phyloP scores from a whole-genome alignment of 2,329 filamentous ascomycete genomes.

The Aspergillus ibericus region DNA sequence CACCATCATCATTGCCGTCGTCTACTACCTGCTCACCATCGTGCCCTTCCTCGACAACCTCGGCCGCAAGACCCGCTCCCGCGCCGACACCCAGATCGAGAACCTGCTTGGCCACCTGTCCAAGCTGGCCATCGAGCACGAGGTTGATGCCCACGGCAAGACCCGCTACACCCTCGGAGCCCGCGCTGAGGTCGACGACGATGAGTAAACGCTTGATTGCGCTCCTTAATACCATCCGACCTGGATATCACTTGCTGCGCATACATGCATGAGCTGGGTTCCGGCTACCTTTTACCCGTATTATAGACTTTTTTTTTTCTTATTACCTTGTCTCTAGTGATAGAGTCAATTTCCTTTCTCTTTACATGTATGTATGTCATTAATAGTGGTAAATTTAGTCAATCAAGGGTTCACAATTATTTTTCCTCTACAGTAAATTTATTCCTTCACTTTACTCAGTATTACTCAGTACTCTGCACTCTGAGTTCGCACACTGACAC shows the following conservation, averaged over 20 bases:
- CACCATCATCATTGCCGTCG: conserved; percentile 53
- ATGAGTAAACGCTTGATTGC: conserved; percentile 40
- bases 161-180: conserved; percentile 46
- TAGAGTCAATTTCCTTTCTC: conserved; percentile 39
- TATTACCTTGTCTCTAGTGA: conserved; percentile 31
- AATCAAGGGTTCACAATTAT: conserved; percentile 33
- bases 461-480: too few species aligned
- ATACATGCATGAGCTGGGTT: conserved; percentile 32
- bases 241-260: conserved; percentile 38
- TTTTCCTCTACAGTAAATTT: not conserved
- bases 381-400: conserved; percentile 42
- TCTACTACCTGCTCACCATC: conserved; percentile 52
- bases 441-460: not conserved
- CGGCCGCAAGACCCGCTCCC: conserved; percentile 53
- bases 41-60: conserved; percentile 51
- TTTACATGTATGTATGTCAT: conserved; percentile 45
- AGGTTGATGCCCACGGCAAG: conserved; percentile 48
- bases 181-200: conserved; percentile 45
- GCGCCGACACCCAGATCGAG: conserved; percentile 55
- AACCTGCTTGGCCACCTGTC: conserved; percentile 54
- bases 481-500: too few species aligned
- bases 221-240: conserved; percentile 27
- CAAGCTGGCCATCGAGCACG: conserved; percentile 54
- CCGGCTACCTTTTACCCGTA: conserved; percentile 32
- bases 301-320: conserved; percentile 41